Base-by-base conservation (phyloP, 495 filamentous ascomycete species). In the Lepidopterella palustris region DNA sequence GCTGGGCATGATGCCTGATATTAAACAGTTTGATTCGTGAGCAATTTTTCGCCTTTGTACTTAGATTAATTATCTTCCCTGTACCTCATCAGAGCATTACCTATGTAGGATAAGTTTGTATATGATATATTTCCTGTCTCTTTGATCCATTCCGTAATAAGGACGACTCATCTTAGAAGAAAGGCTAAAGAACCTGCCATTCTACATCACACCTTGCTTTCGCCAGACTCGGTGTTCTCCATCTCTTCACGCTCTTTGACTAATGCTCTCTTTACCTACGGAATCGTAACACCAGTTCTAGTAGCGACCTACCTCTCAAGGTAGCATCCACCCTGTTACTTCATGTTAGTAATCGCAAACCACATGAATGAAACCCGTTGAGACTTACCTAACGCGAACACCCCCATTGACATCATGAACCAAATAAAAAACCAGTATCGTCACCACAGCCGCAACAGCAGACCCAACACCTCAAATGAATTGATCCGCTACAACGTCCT, bases 1-100 rank as follows among this genome's bases (percentile, higher is more conserved):
- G 18, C 53, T 76, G 57, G 72, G 68, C 8, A 70, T 69, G 61
- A 76, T 76, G 74, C 74, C 74, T 39, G 68, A 74, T 35, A 60
- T 76, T 48, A 72, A 68, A 64, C 71, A 70, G 45, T 72, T 74
- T 50, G 71, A 74, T 55, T 45, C 20, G 13, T 42, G 20, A 6
- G 39, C 8, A 9, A n/a, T n/a, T n/a, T n/a, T n/a, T n/a, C n/a
- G n/a, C n/a, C n/a, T n/a, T n/a, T n/a, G n/a, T n/a, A n/a, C n/a
- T n/a, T n/a, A n/a, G n/a, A n/a, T n/a, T n/a, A n/a, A n/a, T n/a
- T n/a, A n/a, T n/a, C n/a, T n/a, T n/a, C n/a, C n/a, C n/a, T n/a
- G n/a, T n/a, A n/a, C n/a, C n/a, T n/a, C n/a, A n/a, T n/a, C n/a
- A n/a, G n/a, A n/a, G n/a, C n/a, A n/a, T n/a, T n/a, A n/a, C n/a